Conservation (phyloP, 345 rosid species). For the Sonneratia caseolaris region DNA sequence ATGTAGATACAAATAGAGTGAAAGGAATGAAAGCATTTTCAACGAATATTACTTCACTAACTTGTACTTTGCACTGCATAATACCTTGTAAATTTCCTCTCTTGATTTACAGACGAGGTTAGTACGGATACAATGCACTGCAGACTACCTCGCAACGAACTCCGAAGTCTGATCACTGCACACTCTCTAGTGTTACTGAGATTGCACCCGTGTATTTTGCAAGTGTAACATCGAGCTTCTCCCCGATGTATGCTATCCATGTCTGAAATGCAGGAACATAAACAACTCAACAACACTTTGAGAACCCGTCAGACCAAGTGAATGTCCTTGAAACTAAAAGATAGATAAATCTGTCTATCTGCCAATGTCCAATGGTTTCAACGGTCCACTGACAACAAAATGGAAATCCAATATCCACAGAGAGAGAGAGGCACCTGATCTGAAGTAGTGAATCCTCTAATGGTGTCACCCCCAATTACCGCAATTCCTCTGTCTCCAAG, state of each 20-base stretch:
- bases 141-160: too few relatives aligned
- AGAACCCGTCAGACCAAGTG: not conserved
- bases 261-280: conserved; percentile 36
- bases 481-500: conserved; percentile 71
- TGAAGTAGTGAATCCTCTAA: conserved; percentile 78
- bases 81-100: too few relatives aligned
- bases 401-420: not conserved
- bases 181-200: conserved; percentile 23
- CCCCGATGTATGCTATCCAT: conserved; percentile 74
- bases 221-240: conserved; percentile 70
- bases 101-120: too few relatives aligned
- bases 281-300: not conserved
- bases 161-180: not conserved
- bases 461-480: conserved; percentile 75
- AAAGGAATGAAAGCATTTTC: too few relatives aligned
- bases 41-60: too few relatives aligned
- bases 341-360: not conserved
- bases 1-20: too few relatives aligned
- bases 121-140: too few relatives aligned
- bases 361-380: not conserved
- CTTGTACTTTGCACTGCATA: too few relatives aligned
- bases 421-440: conserved; percentile 53
- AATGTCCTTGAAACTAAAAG: not conserved
- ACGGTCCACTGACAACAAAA: not conserved
- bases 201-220: conserved; percentile 27